A percentile compares a stretch with the other conserved stretches of the same genome.
phyloP scores from a whole-genome alignment of 208 protist genomes.

The Trypanosoma theileri region DNA sequence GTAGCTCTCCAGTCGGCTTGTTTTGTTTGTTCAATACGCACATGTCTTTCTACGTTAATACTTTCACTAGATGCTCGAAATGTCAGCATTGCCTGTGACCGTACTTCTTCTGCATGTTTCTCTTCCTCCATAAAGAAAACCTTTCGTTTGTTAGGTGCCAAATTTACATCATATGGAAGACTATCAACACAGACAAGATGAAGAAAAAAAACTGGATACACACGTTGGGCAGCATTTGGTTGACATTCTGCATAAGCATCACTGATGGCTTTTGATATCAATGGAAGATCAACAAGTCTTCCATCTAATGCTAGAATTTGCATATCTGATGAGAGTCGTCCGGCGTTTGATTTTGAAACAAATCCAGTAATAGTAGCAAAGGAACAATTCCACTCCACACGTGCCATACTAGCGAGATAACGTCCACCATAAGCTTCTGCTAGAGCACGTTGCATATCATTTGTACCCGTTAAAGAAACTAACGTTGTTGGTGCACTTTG shows the following conservation, averaged over 20 bases:
- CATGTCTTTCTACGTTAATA: slow-evolving; percentile 40
- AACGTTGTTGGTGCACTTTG: slow-evolving; percentile 54
- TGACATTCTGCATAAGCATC: slow-evolving; percentile 73
- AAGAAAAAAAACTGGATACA: slow-evolving; percentile 75
- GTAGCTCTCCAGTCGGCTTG: slow-evolving; percentile 33
- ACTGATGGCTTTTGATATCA: slow-evolving; percentile 63
- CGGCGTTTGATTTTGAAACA: slow-evolving; percentile 58
- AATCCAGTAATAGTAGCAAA: slow-evolving; percentile 65
- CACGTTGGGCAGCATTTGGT: slow-evolving; percentile 68
- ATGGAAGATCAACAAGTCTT: slow-evolving; percentile 78
- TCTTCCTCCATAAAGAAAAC: slow-evolving; percentile 32
- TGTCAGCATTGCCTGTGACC: slow-evolving; percentile 22
- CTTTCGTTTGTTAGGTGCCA: slow-evolving; percentile 62
- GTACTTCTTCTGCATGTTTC: slow-evolving; percentile 30
- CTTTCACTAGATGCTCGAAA: slow-evolving; percentile 47
- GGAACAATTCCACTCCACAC: slow-evolving; percentile 56
- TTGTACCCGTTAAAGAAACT: slow-evolving; percentile 70
- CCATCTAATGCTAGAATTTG: slow-evolving; percentile 81
- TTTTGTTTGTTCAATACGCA: slow-evolving; percentile 41
- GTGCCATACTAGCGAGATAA: slow-evolving; percentile 50
- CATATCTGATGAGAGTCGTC: slow-evolving; percentile 56
- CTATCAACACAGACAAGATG: slow-evolving; percentile 28
- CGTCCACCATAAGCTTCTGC: slow-evolving; percentile 83
- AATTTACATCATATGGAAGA: slow-evolving; percentile 80
- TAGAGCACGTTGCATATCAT: slow-evolving; percentile 55